These are phyloP conservation scores for Trichosporon asahii DNA, from an alignment of 1,284 basidiomycete species.

Conservation along the genomic window DNA sequence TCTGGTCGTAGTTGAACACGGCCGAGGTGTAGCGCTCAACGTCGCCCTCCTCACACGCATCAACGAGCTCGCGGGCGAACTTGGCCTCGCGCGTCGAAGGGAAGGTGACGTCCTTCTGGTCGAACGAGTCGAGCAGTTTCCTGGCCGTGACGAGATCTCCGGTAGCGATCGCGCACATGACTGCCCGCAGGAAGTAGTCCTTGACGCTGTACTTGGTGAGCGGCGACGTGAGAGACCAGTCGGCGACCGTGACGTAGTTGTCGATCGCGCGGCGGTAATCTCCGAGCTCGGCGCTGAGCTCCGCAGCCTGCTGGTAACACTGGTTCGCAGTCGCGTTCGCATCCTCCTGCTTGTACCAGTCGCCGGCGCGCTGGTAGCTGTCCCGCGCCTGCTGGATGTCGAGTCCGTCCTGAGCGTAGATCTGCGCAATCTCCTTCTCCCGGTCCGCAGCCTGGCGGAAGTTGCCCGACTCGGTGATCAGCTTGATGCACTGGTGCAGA, in stretches of 20 bases:
- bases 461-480: constrained; percentile 77
- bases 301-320: constrained; percentile 94
- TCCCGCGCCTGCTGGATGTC: constrained; percentile 65
- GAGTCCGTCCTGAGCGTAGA: constrained; percentile 69
- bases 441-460: constrained; percentile 97
- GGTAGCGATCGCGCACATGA: constrained; percentile 85
- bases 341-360: constrained; percentile 97
- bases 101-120: constrained; percentile 72
- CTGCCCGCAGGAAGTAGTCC: constrained; percentile 90
- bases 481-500: constrained; percentile 77
- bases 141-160: constrained; percentile 77
- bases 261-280: constrained; percentile 81
- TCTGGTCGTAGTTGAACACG: constrained; percentile 78
- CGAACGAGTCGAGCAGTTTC: constrained; percentile 71
- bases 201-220: constrained; percentile 99
- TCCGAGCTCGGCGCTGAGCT: constrained; percentile 84
- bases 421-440: constrained; percentile 93
- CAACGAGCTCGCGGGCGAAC: constrained; percentile 71
- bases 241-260: constrained; percentile 85
- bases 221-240: constrained; percentile 73
- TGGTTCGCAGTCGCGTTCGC: constrained; percentile 94
- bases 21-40: constrained; percentile 65
- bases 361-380: constrained; percentile 87
- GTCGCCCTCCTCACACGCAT: constrained; percentile 76
- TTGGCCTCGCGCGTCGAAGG: constrained; percentile 82